Conservation (phyloP, 805 yeast species). For the Kockiozyma suomiensis region DNA sequence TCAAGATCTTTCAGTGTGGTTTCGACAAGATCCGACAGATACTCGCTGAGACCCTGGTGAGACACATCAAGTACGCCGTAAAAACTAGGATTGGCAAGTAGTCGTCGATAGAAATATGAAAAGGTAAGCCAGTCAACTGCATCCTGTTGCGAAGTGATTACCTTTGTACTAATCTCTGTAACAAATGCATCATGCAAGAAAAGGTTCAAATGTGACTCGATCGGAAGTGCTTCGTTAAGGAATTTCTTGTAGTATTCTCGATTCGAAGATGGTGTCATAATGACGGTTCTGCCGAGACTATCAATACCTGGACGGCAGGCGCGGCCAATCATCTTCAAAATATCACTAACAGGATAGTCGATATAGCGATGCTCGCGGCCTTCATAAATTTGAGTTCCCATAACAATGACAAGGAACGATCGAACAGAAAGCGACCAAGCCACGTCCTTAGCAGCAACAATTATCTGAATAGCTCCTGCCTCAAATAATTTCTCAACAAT, state of each 20-base stretch:
- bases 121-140: conserved; percentile 90
- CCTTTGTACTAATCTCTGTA: conserved; percentile 69
- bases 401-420: conserved; percentile 59
- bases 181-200: conserved; percentile 67
- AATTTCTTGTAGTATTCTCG: conserved; percentile 70
- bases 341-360: conserved; percentile 59
- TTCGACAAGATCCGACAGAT: conserved; percentile 82
- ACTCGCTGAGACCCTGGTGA: conserved; percentile 73
- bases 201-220: conserved; percentile 72
- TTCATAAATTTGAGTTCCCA: conserved; percentile 73
- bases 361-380: conserved; percentile 71
- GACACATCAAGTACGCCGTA: conserved; percentile 74
- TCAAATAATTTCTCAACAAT: conserved; percentile 57
- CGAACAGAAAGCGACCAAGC: conserved; percentile 51
- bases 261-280: conserved; percentile 60
- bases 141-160: conserved; percentile 71
- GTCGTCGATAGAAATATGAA: conserved; percentile 77
- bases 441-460: conserved; percentile 66
- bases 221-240: conserved; percentile 72
- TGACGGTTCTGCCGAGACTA: conserved; percentile 49
- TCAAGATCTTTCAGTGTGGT: conserved; percentile 62
- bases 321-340: conserved; percentile 41
- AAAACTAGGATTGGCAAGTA: conserved; percentile 81
- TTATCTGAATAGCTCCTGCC: conserved; percentile 54
- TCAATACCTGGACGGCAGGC: conserved; percentile 36